These are phyloP conservation scores for Tinospora cordifolia DNA, from an alignment of 164 flowering plant genomes.

Conservation along the genomic window DNA sequence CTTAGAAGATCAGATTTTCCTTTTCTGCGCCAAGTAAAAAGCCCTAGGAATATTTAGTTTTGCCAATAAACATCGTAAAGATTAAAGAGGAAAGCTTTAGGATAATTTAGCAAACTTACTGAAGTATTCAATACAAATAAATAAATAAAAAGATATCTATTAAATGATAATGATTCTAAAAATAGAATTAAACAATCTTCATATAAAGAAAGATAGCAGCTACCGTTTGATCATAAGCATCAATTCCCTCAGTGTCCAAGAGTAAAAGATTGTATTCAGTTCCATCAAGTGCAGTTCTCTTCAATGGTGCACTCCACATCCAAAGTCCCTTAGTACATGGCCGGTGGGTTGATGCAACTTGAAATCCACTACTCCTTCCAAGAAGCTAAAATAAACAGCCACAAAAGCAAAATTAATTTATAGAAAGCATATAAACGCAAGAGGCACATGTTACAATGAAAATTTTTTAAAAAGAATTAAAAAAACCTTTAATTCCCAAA, in stretches of 20 bases:
- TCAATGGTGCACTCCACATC: slow-evolving; percentile 96
- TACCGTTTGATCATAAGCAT: slow-evolving; percentile 99
- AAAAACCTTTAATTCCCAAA: neutral
- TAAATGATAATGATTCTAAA: neutral
- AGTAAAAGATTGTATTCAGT: slow-evolving; percentile 88
- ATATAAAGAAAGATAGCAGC: neutral
- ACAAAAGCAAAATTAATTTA: slow-evolving; percentile 2
- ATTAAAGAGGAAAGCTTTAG: neutral
- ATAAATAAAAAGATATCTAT: neutral
- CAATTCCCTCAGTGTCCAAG: slow-evolving; percentile 95
- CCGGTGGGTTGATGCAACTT: slow-evolving; percentile 91
- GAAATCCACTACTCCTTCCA: slow-evolving; percentile 95
- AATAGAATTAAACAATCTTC: neutral
- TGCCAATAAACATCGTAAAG: neutral
- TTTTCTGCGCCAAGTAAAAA: neutral
- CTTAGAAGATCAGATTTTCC: neutral
- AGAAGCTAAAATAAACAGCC: slow-evolving; percentile 56
- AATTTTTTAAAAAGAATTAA: neutral
- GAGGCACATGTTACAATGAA: neutral
- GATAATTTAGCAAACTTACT: neutral
- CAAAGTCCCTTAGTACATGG: slow-evolving; percentile 99
- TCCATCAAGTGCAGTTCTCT: slow-evolving; percentile 91
- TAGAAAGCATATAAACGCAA: neutral
- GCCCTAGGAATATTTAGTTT: neutral
- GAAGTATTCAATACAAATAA: too few species aligned